Evolutionary conservation across 139 green algal genomes (phyloP), one percentile per base, ranked within the genome.

Genomic region (Ostreobium quekettii): DNA sequence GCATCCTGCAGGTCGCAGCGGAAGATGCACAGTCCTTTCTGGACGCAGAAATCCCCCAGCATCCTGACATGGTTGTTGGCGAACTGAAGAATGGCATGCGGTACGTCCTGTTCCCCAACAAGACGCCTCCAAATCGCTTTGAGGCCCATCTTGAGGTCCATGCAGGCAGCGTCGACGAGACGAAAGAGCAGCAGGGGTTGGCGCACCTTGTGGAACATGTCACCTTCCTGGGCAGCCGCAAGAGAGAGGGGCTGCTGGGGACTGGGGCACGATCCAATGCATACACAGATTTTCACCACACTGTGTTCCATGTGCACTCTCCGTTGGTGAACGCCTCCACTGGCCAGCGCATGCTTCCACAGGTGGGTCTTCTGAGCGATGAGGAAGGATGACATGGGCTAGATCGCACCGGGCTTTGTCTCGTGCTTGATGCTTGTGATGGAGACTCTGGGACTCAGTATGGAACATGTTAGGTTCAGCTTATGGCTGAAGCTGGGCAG

Each of bases 261-360:
- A 65, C 69, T 5, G 85, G 91, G 4, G 85, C 89, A 0, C 81
- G 94, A 32, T 91, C 86, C 58, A 99, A 99, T 73, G 94, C 94
- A 0, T 99, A 99, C 87, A 99, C 94, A 26, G 94, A 99, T 83
- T 99, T 99, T 76, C 94, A 99, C 81, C 94, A 99, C 87, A 99
- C 94, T n/a, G 94, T 99, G 24, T 99, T 98, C 81, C 94, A 99
- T 74, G 88, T 98, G 53, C 94, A 98, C 73, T 75, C 90, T 22
- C 93, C 93, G 1, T 72, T 91, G 19, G 59, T 57, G 36, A 93
- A 95, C 77, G 74, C 71, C 59, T 82, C 79, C 46, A 89, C 75
- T 1, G 78, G 80, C 4, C 60, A 81, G 62, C 78, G 85, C 46
- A 92, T 97, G 88, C 82, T 97, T 59, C 85, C 84, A 29, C 81